These are phyloP conservation scores for Neurospora africana DNA, from an alignment of 495 filamentous ascomycete species.

Conservation along the genomic window DNA sequence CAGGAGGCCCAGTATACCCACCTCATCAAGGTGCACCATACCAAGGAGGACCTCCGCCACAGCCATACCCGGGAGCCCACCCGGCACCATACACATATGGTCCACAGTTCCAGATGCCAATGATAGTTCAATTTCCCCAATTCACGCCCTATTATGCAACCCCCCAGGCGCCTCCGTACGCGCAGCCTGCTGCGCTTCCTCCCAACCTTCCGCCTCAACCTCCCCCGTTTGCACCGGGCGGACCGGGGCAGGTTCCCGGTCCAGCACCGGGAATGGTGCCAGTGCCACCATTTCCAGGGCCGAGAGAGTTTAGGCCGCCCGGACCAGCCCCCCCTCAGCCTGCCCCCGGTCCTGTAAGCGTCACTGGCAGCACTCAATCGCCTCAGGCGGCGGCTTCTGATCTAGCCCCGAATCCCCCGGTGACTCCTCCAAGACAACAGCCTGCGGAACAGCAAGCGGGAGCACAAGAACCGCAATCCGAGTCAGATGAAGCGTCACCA, in stretches of 20 bases:
- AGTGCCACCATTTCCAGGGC: background rate
- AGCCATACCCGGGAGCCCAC: background rate
- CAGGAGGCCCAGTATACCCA: background rate
- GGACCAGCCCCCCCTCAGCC: background rate
- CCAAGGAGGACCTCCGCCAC: background rate
- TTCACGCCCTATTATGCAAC: background rate
- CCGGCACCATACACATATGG: background rate
- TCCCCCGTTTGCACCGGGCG: background rate
- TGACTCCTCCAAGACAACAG: background rate
- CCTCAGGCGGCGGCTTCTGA: background rate
- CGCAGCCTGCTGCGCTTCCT: background rate
- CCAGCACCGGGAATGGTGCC: background rate
- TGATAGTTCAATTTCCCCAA: background rate
- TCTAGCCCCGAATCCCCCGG: background rate
- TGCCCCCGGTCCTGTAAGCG: background rate
- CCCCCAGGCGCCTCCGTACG: background rate
- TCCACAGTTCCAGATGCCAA: background rate
- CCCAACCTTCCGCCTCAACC: background rate
- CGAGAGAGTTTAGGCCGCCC: background rate
- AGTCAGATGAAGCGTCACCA: background rate
- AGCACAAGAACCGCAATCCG: background rate
- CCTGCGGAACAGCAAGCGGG: background rate
- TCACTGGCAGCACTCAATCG: background rate
- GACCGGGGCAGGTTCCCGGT: background rate
- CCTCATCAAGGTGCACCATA: background rate